Evolutionary conservation across 352 stramenopile species (phyloP).

Genomic region (Pythium dissimile): DNA sequence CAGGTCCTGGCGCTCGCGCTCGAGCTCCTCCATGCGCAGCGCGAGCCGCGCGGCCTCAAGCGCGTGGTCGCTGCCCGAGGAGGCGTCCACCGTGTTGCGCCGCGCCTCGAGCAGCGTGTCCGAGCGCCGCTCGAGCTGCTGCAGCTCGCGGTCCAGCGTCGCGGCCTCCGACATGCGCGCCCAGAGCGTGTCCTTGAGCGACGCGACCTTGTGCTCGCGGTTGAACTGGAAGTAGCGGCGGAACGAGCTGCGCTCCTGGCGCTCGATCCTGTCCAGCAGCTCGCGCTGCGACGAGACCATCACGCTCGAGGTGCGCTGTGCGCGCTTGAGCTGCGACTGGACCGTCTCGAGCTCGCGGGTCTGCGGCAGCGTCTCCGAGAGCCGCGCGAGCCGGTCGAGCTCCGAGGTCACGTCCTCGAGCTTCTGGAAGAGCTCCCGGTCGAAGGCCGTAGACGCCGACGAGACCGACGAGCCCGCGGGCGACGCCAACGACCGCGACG

Average conservation of each 20-base stretch:
- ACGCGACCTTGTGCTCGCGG: slow-evolving; percentile 42
- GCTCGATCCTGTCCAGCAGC: slow-evolving; percentile 66
- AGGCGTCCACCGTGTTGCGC: slow-evolving; percentile 31
- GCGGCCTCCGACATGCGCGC: slow-evolving; percentile 53
- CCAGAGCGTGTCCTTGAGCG: slow-evolving; percentile 55
- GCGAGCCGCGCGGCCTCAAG: slow-evolving; percentile 23
- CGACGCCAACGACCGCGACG: no score
- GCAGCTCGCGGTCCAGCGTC: slow-evolving; percentile 44
- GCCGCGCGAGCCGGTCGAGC: slow-evolving; percentile 34
- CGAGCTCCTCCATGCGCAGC: slow-evolving; percentile 41
- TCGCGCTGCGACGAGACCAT: slow-evolving; percentile 54
- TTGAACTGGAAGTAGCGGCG: slow-evolving; percentile 57
- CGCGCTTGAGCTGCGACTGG: slow-evolving; percentile 36
- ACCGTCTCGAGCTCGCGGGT: slow-evolving; percentile 37
- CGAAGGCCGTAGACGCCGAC: slow-evolving; percentile 23
- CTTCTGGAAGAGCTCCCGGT: slow-evolving; percentile 52
- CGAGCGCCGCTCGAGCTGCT: slow-evolving; percentile 53
- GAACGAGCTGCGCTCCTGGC: slow-evolving; percentile 49
- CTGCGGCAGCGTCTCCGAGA: slow-evolving; percentile 29
- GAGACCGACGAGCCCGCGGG: neutral
- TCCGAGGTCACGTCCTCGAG: slow-evolving; percentile 55
- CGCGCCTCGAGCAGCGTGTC: slow-evolving; percentile 45
- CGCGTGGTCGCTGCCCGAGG: neutral
- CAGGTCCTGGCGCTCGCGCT: slow-evolving; percentile 60
- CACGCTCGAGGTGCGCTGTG: slow-evolving; percentile 36